A percentile compares a stretch with the other conserved stretches of the same genome.
Evolutionary conservation across 257 asterid species (phyloP).

Genomic region (Capsicum baccatum): DNA sequence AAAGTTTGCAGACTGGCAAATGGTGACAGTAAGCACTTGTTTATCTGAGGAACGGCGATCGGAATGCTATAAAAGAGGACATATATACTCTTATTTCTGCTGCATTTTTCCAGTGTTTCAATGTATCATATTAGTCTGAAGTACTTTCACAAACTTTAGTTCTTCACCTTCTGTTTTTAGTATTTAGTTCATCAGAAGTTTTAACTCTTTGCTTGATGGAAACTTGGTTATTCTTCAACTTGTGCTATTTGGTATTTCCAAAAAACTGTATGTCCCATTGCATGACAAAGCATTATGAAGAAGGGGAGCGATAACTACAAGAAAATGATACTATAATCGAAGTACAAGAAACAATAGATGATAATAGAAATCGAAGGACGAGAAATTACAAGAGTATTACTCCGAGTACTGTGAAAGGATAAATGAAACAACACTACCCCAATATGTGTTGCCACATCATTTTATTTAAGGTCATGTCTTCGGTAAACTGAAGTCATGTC

Average conservation of each 20-base stretch:
- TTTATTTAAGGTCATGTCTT: too few species aligned
- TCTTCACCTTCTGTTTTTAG: background rate
- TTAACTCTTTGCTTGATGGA: background rate
- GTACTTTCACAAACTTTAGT: background rate
- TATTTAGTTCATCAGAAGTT: background rate
- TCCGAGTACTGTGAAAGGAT: too few species aligned
- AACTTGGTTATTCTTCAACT: background rate
- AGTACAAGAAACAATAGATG: too few species aligned
- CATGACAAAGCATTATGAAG: too few species aligned
- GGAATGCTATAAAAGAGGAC: background rate
- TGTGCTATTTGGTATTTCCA: background rate
- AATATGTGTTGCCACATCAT: too few species aligned
- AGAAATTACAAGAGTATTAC: too few species aligned
- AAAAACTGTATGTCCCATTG: background rate
- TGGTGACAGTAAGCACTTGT: conserved; percentile 72
- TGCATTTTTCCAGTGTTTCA: background rate
- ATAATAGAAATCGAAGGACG: too few species aligned
- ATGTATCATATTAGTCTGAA: background rate
- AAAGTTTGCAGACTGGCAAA: conserved; percentile 72
- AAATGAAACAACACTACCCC: too few species aligned
- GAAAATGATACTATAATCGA: too few species aligned
- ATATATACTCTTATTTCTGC: background rate
- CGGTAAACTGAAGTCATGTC: too few species aligned
- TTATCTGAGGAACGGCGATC: conserved; percentile 44
- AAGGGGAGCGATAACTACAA: too few species aligned